These are phyloP conservation scores for Pterocarpus macrocarpus DNA, from an alignment of 306 rosid species.

Conservation along the genomic window DNA sequence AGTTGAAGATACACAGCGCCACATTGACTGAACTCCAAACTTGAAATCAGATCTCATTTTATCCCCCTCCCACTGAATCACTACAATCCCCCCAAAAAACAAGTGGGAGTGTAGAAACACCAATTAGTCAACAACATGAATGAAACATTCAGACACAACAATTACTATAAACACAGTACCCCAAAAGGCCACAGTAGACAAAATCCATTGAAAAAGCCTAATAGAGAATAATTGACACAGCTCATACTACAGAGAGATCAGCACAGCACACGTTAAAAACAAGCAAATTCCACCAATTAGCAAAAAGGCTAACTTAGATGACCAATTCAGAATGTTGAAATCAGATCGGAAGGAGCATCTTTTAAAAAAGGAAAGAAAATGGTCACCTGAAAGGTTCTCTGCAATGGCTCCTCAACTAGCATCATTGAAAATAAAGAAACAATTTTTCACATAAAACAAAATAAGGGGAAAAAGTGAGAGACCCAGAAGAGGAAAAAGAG, in stretches of 20 bases:
- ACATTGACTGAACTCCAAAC: slow-evolving; percentile 44
- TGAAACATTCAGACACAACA: slow-evolving; percentile 33
- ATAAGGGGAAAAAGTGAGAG: neutral
- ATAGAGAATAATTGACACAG: slow-evolving; percentile 10
- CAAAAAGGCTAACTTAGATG: slow-evolving; percentile 3
- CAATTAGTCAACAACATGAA: slow-evolving; percentile 37
- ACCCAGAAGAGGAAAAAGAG: slow-evolving; percentile 7
- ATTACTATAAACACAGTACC: slow-evolving; percentile 31
- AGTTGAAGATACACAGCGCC: slow-evolving; percentile 34
- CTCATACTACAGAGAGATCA: slow-evolving; percentile 41
- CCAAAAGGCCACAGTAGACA: neutral
- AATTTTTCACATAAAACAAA: neutral
- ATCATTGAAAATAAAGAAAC: slow-evolving; percentile 37
- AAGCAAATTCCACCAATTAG: neutral
- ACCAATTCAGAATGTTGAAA: slow-evolving; percentile 28
- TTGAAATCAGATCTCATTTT: slow-evolving; percentile 51
- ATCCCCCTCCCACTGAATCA: slow-evolving; percentile 4
- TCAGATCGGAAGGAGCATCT: slow-evolving; percentile 43
- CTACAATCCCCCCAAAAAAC: slow-evolving; percentile 14
- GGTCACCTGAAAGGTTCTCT: slow-evolving; percentile 80
- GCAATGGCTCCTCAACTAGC: slow-evolving; percentile 79
- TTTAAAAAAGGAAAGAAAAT: slow-evolving; percentile 13
- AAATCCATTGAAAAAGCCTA: slow-evolving; percentile 22
- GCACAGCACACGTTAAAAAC: slow-evolving; percentile 21
- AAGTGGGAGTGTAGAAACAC: slow-evolving; percentile 32